Percentiles rank a stretch among this genome's conserved stretches.
These are phyloP conservation scores for Tricholoma matsutake DNA, from an alignment of 768 basidiomycete genomes.

Conservation along the genomic window DNA sequence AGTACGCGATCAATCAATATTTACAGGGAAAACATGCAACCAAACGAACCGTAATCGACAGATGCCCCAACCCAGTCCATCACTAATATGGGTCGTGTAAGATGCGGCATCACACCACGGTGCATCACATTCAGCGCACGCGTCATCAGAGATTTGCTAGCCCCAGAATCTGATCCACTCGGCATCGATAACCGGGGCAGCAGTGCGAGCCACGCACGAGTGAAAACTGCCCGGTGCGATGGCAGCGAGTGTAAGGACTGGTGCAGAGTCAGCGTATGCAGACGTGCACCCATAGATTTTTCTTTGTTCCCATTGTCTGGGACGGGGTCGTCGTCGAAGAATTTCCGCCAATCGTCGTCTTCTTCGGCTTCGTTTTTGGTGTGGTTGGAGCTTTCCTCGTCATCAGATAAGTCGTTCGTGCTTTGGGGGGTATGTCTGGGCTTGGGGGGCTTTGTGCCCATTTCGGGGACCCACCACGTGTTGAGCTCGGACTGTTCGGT, in stretches of 20 bases:
- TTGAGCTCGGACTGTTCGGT: slow-evolving; percentile 66
- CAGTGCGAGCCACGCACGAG: slow-evolving; percentile 73
- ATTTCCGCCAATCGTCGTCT: slow-evolving; percentile 77
- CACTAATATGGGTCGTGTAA: slow-evolving; percentile 73
- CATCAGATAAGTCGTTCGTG: slow-evolving; percentile 30
- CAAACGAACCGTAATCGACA: slow-evolving; percentile 65
- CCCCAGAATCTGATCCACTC: slow-evolving; percentile 23
- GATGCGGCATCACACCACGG: slow-evolving; percentile 75
- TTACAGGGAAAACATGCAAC: slow-evolving; percentile 16
- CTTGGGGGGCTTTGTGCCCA: slow-evolving; percentile 55
- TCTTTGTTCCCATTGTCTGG: slow-evolving; percentile 29
- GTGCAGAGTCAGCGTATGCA: slow-evolving; percentile 67
- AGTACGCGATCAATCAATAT: neutral
- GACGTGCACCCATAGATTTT: slow-evolving; percentile 41
- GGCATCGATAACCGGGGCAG: slow-evolving; percentile 54
- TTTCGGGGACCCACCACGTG: slow-evolving; percentile 74
- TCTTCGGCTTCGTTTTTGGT: slow-evolving; percentile 26
- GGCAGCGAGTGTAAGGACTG: slow-evolving; percentile 73
- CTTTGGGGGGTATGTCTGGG: slow-evolving; percentile 39
- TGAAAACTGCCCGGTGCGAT: slow-evolving; percentile 80
- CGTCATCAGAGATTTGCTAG: slow-evolving; percentile 42
- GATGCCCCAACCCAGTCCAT: slow-evolving; percentile 92
- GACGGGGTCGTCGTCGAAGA: slow-evolving; percentile 66
- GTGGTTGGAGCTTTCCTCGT: slow-evolving; percentile 29
- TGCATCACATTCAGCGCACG: slow-evolving; percentile 79